Evolutionary conservation across 495 filamentous ascomycete species (phyloP).

Genomic region (Entonaema liquescens): DNA sequence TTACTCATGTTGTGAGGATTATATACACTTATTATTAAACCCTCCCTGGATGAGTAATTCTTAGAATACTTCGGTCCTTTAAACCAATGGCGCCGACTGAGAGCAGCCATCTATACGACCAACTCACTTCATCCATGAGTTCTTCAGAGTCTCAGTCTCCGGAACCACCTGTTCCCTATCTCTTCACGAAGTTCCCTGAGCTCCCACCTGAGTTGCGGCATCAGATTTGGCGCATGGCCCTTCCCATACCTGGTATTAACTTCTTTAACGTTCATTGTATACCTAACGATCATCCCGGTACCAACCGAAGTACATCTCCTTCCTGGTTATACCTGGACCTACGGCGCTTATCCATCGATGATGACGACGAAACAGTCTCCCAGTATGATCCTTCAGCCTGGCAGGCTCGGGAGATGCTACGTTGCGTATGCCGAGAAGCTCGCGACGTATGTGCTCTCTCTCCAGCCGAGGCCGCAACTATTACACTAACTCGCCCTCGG

Average conservation of each 20-base stretch:
- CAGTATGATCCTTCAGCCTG: conserved; percentile 43
- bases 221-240: conserved; percentile 43
- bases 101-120: background rate
- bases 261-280: conserved; percentile 47
- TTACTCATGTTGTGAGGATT: too few species aligned
- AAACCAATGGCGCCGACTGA: background rate
- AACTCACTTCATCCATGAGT: background rate
- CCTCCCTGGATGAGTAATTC: too few species aligned
- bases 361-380: conserved; percentile 32
- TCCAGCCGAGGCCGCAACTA: background rate
- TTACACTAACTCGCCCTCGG: conserved; percentile 39
- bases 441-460: conserved; percentile 23
- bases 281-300: conserved; percentile 38
- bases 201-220: conserved; percentile 50
- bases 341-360: conserved; percentile 32
- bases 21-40: too few species aligned
- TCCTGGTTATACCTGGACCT: conserved; percentile 42
- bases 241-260: conserved; percentile 40
- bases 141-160: background rate
- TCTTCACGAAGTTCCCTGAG: conserved; percentile 29
- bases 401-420: conserved; percentile 28
- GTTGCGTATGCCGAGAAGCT: conserved; percentile 39
- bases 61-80: too few species aligned
- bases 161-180: background rate
- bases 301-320: conserved; percentile 41